phyloP scores from a whole-genome alignment of 441 rosid species.

The Euphorbia celastroides region DNA sequence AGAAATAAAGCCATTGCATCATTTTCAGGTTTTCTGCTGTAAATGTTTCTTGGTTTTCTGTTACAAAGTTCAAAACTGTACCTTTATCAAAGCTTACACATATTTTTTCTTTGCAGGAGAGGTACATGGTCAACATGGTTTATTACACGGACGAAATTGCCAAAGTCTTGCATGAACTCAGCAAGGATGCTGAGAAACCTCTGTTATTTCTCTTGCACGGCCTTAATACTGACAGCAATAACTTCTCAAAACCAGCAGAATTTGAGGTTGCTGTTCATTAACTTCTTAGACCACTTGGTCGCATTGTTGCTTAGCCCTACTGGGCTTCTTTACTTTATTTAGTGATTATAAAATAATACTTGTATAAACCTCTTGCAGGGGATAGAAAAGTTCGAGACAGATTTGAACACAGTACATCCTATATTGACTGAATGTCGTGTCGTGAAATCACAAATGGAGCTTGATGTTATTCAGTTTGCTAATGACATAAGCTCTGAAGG shows the following conservation, averaged over 20 bases:
- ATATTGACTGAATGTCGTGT: constrained; percentile 92
- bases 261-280: constrained; percentile 53
- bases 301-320: not conserved
- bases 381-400: constrained; percentile 57
- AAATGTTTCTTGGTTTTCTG: constrained; percentile 2
- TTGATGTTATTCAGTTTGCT: constrained; percentile 82
- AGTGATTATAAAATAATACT: not conserved
- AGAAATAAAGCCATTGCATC: constrained; percentile 58
- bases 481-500: constrained; percentile 96
- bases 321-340: constrained; percentile 1
- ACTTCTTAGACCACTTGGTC: constrained; percentile 1
- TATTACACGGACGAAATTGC: constrained; percentile 67
- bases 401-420: constrained; percentile 72
- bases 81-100: constrained; percentile 7
- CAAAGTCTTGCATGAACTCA: constrained; percentile 43
- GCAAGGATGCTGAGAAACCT: constrained; percentile 52
- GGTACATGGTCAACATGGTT: constrained; percentile 58
- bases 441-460: constrained; percentile 71
- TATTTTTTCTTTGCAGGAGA: constrained; percentile 46
- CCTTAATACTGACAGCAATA: constrained; percentile 77
- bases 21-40: constrained; percentile 50
- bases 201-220: constrained; percentile 75
- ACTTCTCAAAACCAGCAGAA: constrained; percentile 71
- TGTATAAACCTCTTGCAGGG: constrained; percentile 43
- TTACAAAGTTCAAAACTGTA: constrained; percentile 3